Base-by-base conservation (phyloP, 768 basidiomycete genomes). In the Pulveroboletus sp. region DNA sequence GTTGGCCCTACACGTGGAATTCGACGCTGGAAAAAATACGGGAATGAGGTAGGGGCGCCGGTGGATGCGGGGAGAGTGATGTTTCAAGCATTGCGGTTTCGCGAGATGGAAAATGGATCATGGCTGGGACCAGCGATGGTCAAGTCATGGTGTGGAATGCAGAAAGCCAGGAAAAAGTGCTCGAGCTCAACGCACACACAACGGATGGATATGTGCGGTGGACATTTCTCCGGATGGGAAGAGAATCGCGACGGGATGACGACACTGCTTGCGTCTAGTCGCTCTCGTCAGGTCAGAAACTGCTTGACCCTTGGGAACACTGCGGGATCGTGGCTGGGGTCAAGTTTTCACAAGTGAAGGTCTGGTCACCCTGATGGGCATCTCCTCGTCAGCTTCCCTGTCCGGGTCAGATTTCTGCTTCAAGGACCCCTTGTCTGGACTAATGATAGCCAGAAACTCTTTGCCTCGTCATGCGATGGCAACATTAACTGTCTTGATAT, bases 161-260 rank as follows among this genome's bases (percentile, higher is more conserved):
- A 12, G 36, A 21, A 12, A 21, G 10, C 5, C 36, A 37, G 8
- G 20, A 10, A 37, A 37, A 21, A 21, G 4, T 21, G 11, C 11
- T 12, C 36, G 36, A 37, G 36, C 13, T 19, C 11, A 5, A 37
- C 11, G 36, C 11, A 9, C 27, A 37, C 19, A 36, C 10, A 12
- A 19, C 19, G 13, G 13, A 2, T 5, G 4, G 4, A 11, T 20
- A 8, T 37, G 16, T 11, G 14, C 40, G 3, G 10, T 56, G 9
- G 58, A 60, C 25, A 20, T 56, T 10, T 59, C 58, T 0, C 48
- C 48, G 5, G 53, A 59, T n/a, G 45, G 34, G 24, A 56, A 48
- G 2, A 45, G 24, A 6, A 38, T 59, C 9, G 51, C 38, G 13
- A 43, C 43, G 6, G 58, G 39, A 23, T 9, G 24, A 47, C 32